These are phyloP conservation scores for Cardamine occulta DNA, from an alignment of 345 rosid genomes.

Conservation along the genomic window DNA sequence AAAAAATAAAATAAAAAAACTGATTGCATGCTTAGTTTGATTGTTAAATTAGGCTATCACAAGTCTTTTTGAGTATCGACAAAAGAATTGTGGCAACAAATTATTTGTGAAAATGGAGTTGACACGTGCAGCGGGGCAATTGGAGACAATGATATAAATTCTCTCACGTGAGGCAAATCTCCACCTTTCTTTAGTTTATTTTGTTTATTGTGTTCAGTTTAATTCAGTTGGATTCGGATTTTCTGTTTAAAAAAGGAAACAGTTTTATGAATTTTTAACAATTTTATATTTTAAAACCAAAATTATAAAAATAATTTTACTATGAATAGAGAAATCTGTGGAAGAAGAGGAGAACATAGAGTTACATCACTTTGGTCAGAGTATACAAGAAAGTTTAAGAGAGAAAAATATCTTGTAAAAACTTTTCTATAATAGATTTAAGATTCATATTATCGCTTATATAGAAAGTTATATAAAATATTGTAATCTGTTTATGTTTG, in stretches of 20 bases:
- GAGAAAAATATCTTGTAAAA: neutral
- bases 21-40: neutral
- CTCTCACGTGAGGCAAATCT: conserved; percentile 26
- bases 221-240: neutral
- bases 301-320: neutral
- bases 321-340: neutral
- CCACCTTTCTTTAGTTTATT: conserved; percentile 4
- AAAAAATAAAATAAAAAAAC: neutral
- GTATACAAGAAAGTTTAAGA: neutral
- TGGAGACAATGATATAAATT: neutral
- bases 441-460: neutral
- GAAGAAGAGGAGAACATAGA: neutral
- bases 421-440: neutral
- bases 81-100: neutral
- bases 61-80: neutral
- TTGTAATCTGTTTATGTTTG: neutral
- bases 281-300: no score
- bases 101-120: neutral
- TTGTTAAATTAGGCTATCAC: neutral
- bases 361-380: neutral
- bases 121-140: neutral
- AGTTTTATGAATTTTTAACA: no score
- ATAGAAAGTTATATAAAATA: neutral
- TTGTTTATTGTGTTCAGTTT: neutral
- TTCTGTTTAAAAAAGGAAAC: neutral